Evolutionary conservation across 75 land plant species (phyloP), one percentile per base, ranked within the genome.

Genomic region (Chamaecyparis obtusa): DNA sequence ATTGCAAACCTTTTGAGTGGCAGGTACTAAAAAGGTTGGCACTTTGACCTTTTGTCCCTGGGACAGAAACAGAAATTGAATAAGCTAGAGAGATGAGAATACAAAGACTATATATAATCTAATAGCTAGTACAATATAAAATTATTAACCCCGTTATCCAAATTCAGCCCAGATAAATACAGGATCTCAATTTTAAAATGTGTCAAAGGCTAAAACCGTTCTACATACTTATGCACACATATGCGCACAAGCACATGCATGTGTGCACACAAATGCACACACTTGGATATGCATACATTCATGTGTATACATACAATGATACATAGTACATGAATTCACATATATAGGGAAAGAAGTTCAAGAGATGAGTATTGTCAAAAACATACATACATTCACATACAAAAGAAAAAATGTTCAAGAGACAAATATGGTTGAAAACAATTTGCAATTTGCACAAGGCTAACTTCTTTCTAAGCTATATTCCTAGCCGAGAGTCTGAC

Each of bases 11-110:
- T 96, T 97, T 84, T 96, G 99, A 13, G 98, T 97, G 10, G 97
- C 99, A 81, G 99, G 99, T 37, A 97, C 99, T 35, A 97, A 88
- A 82, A 96, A 97, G 3, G 99, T 97, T 21, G 99, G 99, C 54
- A 97, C 99, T 88, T 96, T 94, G 44, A 97, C 99, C 89, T 93
- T 97, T 76, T 93, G 89, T 1, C 97, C 99, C 99, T 97, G 95
- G 10, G 39, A 36, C 43, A 3, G 46, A 0, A 14, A 80, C 32
- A 51, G 30, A 49, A 80, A 80, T 41, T 80, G 43, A 85, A 15
- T 79, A 85, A 37, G 32, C 11, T 37, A 19, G 83, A 39, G 74
- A 37, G 15, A 84, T 43, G 19, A 24, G 30, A 32, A 44, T 44
- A 44, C 15, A 44, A 44, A n/a, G 10, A 49, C 27, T 44, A 17